Percentiles rank a stretch among this genome's conserved stretches.
Evolutionary conservation across 2,329 filamentous ascomycete species (phyloP).

Genomic region (Xylariaceae sp.): DNA sequence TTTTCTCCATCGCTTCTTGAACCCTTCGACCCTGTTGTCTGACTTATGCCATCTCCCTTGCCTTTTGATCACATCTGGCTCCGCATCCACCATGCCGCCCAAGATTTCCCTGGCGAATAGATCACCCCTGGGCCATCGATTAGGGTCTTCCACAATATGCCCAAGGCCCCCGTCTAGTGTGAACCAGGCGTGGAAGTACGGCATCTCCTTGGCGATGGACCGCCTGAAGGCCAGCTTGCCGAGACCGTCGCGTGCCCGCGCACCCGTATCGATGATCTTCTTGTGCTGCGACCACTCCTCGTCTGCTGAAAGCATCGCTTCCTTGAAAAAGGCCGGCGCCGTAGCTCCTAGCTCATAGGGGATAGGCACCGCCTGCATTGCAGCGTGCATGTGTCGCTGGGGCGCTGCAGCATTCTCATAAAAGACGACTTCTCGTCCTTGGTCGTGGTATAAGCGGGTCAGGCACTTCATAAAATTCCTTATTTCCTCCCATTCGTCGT

Average conservation of each 20-base stretch:
- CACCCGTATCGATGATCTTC: slow-evolving; percentile 85
- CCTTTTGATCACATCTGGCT: slow-evolving; percentile 77
- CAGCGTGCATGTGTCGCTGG: slow-evolving; percentile 72
- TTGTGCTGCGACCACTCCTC: slow-evolving; percentile 95
- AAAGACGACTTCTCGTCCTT: slow-evolving; percentile 88
- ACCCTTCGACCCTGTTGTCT: slow-evolving; percentile 66
- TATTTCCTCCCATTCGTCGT: slow-evolving; percentile 98
- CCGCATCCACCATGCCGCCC: slow-evolving; percentile 83
- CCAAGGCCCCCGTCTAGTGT: slow-evolving; percentile 84
- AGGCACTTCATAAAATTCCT: slow-evolving; percentile 98
- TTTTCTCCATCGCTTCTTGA: slow-evolving; percentile 79
- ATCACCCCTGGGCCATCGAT: slow-evolving; percentile 83
- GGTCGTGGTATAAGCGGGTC: slow-evolving; percentile 88
- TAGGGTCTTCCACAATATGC: slow-evolving; percentile 82
- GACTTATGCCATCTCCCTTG: slow-evolving; percentile 78
- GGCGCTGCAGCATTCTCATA: slow-evolving; percentile 93
- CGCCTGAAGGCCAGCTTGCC: slow-evolving; percentile 78
- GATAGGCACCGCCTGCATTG: slow-evolving; percentile 79
- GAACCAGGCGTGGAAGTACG: slow-evolving; percentile 98
- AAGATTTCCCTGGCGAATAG: slow-evolving; percentile 88
- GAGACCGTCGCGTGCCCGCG: slow-evolving; percentile 57
- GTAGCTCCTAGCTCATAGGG: slow-evolving; percentile 88
- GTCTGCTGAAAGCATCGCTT: slow-evolving; percentile 82
- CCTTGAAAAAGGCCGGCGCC: slow-evolving; percentile 89
- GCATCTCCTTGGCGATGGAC: slow-evolving; percentile 87